A percentile compares a stretch with the other conserved stretches of the same genome.
Conservation (phyloP, 2,329 filamentous ascomycete species). For the Mycosphaerella arachidis region DNA sequence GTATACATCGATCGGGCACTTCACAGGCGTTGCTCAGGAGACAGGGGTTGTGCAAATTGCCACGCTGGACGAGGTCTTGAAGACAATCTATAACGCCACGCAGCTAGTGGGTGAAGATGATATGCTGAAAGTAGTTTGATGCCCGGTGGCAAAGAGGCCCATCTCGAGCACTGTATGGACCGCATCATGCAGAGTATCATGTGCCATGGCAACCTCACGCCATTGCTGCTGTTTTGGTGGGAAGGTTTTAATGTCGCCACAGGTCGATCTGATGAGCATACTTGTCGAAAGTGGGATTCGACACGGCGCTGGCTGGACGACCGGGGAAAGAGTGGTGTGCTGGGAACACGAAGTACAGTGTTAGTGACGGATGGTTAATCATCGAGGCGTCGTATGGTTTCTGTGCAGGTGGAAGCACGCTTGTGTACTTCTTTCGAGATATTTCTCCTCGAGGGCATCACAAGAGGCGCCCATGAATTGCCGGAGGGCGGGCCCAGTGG, state of each 20-base stretch:
- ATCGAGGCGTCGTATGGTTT: too few relatives aligned
- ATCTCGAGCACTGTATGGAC: not conserved
- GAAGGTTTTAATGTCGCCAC: not conserved
- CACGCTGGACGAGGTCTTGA: not conserved
- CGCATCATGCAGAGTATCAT: not conserved
- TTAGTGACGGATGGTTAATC: too few relatives aligned
- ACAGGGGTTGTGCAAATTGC: too few relatives aligned
- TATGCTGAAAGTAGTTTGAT: not conserved
- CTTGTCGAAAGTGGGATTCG: not conserved
- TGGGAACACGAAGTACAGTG: too few relatives aligned
- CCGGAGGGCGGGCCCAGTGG: too few relatives aligned
- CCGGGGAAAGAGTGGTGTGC: not conserved
- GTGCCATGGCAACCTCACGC: not conserved
- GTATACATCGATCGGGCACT: too few relatives aligned
- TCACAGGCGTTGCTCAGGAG: too few relatives aligned
- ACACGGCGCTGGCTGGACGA: not conserved
- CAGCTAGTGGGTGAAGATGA: not conserved
- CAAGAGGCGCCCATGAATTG: too few relatives aligned
- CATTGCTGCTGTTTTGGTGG: not conserved
- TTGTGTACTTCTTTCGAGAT: too few relatives aligned
- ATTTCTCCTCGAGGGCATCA: too few relatives aligned
- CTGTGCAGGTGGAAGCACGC: too few relatives aligned
- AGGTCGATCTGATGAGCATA: not conserved
- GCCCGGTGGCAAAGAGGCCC: not conserved
- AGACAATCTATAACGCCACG: not conserved